Conservation (phyloP, 257 asterid genomes). For the Cordia subcordata region DNA sequence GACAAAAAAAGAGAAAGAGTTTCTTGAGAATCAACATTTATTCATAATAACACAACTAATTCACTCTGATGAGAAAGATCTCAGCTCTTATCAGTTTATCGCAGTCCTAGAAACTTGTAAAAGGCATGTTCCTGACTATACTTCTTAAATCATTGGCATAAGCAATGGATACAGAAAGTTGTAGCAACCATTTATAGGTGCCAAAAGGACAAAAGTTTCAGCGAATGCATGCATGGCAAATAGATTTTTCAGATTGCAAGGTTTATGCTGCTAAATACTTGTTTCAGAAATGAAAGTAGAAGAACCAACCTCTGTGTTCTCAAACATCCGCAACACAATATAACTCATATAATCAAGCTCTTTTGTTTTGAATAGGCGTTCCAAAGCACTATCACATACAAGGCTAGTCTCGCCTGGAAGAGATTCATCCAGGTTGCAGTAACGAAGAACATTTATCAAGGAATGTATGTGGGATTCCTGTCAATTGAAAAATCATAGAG, state of each 20-base stretch:
- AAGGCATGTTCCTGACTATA: no score
- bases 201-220: no score
- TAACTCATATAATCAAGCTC: conserved; percentile 99
- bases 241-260: background rate
- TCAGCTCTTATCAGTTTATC: no score
- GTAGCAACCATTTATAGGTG: no score
- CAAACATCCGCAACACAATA: conserved; percentile 87
- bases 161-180: no score
- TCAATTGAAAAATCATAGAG: conserved; percentile 16
- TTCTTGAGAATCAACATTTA: no score
- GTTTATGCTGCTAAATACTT: background rate
- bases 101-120: no score
- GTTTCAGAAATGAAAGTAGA: conserved; percentile 8
- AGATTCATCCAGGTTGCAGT: conserved; percentile 93
- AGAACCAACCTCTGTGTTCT: conserved; percentile 76
- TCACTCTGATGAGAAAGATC: no score
- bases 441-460: conserved; percentile 95
- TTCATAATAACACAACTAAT: no score
- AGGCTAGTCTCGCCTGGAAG: conserved; percentile 84
- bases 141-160: no score
- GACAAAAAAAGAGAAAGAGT: no score
- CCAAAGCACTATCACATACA: conserved; percentile 71
- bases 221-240: no score
- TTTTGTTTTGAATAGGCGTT: conserved; percentile 72
- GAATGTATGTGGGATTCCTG: conserved; percentile 99